A percentile compares a stretch with the other conserved stretches of the same genome.
phyloP scores from a whole-genome alignment of 768 basidiomycete genomes.

The Tricholoma sp. region DNA sequence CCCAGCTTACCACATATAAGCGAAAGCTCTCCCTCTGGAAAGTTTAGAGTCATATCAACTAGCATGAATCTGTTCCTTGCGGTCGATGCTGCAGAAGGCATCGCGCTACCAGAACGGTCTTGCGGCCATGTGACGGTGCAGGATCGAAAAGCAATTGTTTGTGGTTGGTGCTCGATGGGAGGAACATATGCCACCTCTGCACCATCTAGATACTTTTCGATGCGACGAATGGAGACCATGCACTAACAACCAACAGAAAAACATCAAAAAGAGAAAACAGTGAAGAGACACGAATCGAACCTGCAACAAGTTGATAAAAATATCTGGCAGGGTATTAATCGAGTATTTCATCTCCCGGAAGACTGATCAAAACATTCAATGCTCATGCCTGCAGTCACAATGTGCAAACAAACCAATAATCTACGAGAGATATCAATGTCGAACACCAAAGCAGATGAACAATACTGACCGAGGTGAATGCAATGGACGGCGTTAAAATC shows the following conservation, averaged over 20 bases:
- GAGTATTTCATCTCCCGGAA: slow-evolving; percentile 88
- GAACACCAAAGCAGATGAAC: slow-evolving; percentile 35
- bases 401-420: slow-evolving; percentile 25
- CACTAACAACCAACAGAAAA: slow-evolving; percentile 33
- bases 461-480: slow-evolving; percentile 67
- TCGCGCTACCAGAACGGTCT: slow-evolving; percentile 50
- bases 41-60: slow-evolving; percentile 70
- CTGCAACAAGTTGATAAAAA: slow-evolving; percentile 87
- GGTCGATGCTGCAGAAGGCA: slow-evolving; percentile 59
- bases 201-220: slow-evolving; percentile 81
- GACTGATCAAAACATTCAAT: slow-evolving; percentile 33
- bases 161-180: slow-evolving; percentile 49
- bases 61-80: slow-evolving; percentile 78
- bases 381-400: no score
- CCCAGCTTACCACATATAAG: slow-evolving; percentile 91
- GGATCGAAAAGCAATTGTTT: slow-evolving; percentile 69
- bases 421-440: slow-evolving; percentile 40
- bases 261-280: not conserved
- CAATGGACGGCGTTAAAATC: slow-evolving; percentile 73
- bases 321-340: slow-evolving; percentile 84
- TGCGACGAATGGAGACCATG: slow-evolving; percentile 81
- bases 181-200: slow-evolving; percentile 66
- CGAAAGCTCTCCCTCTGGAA: slow-evolving; percentile 75
- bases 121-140: slow-evolving; percentile 91
- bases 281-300: slow-evolving; percentile 22